phyloP scores from a whole-genome alignment of 176 grass and related monocot genomes.

The Musa troglodytarum region DNA sequence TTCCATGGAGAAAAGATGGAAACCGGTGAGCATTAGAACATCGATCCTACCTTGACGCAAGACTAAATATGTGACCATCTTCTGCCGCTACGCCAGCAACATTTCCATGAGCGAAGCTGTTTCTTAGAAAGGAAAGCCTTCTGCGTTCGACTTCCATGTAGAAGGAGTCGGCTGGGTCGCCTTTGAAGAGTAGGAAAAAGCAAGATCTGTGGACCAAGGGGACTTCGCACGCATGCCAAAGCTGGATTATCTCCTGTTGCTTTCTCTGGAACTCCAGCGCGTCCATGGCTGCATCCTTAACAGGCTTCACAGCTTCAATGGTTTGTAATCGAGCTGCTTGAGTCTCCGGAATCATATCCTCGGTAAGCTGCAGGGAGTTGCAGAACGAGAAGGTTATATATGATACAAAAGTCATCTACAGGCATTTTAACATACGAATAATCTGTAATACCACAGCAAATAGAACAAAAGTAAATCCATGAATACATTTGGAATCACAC shows the following conservation, averaged over 20 bases:
- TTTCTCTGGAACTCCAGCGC: slow-evolving; percentile 53
- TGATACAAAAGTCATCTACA: background rate
- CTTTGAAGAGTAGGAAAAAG: slow-evolving; percentile 91
- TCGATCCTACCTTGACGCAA: slow-evolving; percentile 33
- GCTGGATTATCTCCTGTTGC: slow-evolving; percentile 59
- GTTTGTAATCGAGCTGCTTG: slow-evolving; percentile 20
- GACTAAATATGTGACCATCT: slow-evolving; percentile 19
- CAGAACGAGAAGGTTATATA: background rate
- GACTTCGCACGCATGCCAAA: slow-evolving; percentile 85
- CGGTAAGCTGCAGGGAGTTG: background rate
- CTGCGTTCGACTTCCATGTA: slow-evolving; percentile 89
- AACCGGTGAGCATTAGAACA: background rate
- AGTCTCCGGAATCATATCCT: slow-evolving; percentile 19
- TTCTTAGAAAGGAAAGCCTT: slow-evolving; percentile 60
- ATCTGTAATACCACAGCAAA: no score
- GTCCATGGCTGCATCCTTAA: slow-evolving; percentile 20
- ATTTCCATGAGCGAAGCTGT: slow-evolving; percentile 19
- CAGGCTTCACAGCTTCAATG: background rate
- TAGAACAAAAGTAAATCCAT: no score
- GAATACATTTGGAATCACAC: slow-evolving; percentile 3
- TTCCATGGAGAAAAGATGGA: background rate
- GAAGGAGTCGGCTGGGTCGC: slow-evolving; percentile 58
- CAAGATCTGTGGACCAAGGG: slow-evolving; percentile 81
- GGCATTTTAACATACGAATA: no score
- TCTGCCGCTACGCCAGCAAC: background rate